A percentile compares a stretch with the other conserved stretches of the same genome.
phyloP scores from a whole-genome alignment of 768 basidiomycete genomes.

The Sporobolomyces pararoseus region DNA sequence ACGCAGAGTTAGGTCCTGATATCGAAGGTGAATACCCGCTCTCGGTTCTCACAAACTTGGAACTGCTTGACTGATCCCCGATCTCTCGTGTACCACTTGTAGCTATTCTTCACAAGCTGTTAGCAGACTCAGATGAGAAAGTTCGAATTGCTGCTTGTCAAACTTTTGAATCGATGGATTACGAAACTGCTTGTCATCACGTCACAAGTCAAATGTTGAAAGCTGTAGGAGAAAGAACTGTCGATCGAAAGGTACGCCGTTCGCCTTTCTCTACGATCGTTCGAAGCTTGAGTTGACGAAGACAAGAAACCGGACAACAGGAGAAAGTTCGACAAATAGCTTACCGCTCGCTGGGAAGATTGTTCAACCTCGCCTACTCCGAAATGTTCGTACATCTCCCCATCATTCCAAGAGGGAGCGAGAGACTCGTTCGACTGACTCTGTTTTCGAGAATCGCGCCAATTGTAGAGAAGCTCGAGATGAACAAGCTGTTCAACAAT shows the following conservation, averaged over 20 bases:
- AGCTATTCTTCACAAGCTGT: slow-evolving; percentile 64
- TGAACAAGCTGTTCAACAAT: slow-evolving; percentile 66
- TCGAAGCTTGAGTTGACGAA: neutral
- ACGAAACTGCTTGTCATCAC: slow-evolving; percentile 81
- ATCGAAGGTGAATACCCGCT: slow-evolving; percentile 64
- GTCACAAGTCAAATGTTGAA: slow-evolving; percentile 63
- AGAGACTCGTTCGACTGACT: neutral
- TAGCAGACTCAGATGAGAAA: slow-evolving; percentile 84
- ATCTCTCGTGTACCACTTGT: neutral
- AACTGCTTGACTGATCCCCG: neutral
- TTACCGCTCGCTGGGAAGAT: slow-evolving; percentile 65
- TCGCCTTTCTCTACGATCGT: neutral
- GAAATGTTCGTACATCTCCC: slow-evolving; percentile 67
- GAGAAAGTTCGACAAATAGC: slow-evolving; percentile 59
- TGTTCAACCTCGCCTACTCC: slow-evolving; percentile 76
- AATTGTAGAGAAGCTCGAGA: slow-evolving; percentile 71
- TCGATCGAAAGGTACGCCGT: slow-evolving; percentile 74
- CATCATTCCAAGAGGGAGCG: neutral
- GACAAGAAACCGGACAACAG: slow-evolving; percentile 36
- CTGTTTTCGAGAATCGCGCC: neutral
- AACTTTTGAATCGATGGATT: slow-evolving; percentile 76
- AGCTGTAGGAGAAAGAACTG: slow-evolving; percentile 64
- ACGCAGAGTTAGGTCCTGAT: slow-evolving; percentile 64
- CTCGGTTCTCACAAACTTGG: neutral
- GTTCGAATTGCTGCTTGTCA: slow-evolving; percentile 80